phyloP scores from a whole-genome alignment of 2,329 filamentous ascomycete genomes.

The Cladosporium phlei region DNA sequence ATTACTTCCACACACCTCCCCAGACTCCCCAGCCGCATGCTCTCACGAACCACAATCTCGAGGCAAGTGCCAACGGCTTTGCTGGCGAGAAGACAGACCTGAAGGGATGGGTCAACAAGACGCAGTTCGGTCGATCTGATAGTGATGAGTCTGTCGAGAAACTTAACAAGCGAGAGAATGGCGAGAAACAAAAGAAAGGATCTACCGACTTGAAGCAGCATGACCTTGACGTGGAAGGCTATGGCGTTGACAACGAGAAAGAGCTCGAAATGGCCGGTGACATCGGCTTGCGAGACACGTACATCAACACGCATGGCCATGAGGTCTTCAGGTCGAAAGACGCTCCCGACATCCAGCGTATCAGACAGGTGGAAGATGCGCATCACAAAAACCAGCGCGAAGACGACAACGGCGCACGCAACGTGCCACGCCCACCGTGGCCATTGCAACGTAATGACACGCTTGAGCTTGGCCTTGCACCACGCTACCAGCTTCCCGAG shows the following conservation, averaged over 20 bases:
- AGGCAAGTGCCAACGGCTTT: constrained; percentile 14
- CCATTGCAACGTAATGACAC: constrained; percentile 52
- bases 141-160: constrained; percentile 4
- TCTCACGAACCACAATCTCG: constrained; percentile 25
- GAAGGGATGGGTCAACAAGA: constrained; percentile 16
- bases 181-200: constrained; percentile 10
- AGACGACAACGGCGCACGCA: constrained; percentile 29
- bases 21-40: constrained; percentile 23
- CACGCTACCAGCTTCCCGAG: constrained; percentile 64
- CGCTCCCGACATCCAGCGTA: constrained; percentile 60
- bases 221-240: constrained; percentile 71
- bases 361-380: constrained; percentile 12
- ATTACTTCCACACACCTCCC: constrained; percentile 31
- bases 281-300: constrained; percentile 39
- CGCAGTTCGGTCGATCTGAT: constrained; percentile 1
- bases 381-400: constrained; percentile 18
- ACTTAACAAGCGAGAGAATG: background rate
- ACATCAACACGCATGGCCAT: constrained; percentile 53
- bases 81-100: constrained; percentile 14
- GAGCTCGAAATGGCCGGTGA: constrained; percentile 33
- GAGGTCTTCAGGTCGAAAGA: constrained; percentile 67
- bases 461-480: constrained; percentile 62
- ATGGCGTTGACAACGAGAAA: constrained; percentile 68
- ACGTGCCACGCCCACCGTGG: constrained; percentile 29
- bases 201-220: constrained; percentile 41